A percentile compares a stretch with the other conserved stretches of the same genome.
Conservation (phyloP, 1,284 basidiomycete genomes). For the Ganoderma sp. region DNA sequence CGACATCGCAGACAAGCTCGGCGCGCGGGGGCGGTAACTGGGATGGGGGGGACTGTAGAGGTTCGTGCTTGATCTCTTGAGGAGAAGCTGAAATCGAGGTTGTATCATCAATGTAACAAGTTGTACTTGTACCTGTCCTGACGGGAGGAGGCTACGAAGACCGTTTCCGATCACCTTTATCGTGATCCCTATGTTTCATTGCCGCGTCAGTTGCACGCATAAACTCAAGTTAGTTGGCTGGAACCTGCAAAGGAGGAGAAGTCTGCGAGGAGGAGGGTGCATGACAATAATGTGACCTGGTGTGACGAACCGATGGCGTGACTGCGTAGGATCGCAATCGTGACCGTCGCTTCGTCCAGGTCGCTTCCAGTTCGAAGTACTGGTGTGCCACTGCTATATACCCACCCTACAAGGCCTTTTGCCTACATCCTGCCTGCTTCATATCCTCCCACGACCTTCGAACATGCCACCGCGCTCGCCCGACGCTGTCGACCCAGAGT, state of each 20-base stretch:
- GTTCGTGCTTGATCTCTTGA: too few relatives aligned
- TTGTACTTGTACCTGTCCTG: too few relatives aligned
- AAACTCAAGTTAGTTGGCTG: not conserved
- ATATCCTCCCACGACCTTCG: not conserved
- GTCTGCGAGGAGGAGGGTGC: not conserved
- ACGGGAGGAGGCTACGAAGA: too few relatives aligned
- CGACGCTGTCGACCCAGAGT: not conserved
- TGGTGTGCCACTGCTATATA: not conserved
- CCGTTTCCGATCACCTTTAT: too few relatives aligned
- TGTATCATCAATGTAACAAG: too few relatives aligned
- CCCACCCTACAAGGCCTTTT: not conserved
- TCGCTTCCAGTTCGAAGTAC: not conserved
- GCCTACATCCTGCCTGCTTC: not conserved
- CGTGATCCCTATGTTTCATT: too few relatives aligned
- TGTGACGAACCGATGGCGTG: not conserved
- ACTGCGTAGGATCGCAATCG: not conserved
- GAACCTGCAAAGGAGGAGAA: too few relatives aligned
- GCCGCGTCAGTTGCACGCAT: too few relatives aligned
- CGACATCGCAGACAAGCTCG: conserved; percentile 26
- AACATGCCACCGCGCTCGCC: not conserved
- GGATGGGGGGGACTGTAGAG: too few relatives aligned
- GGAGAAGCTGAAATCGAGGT: too few relatives aligned
- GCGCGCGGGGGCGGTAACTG: not conserved
- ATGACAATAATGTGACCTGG: not conserved
- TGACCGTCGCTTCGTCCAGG: not conserved